A percentile compares a stretch with the other conserved stretches of the same genome.
Conservation (phyloP, 2,329 filamentous ascomycete genomes). For the Nakataea oryzae region DNA sequence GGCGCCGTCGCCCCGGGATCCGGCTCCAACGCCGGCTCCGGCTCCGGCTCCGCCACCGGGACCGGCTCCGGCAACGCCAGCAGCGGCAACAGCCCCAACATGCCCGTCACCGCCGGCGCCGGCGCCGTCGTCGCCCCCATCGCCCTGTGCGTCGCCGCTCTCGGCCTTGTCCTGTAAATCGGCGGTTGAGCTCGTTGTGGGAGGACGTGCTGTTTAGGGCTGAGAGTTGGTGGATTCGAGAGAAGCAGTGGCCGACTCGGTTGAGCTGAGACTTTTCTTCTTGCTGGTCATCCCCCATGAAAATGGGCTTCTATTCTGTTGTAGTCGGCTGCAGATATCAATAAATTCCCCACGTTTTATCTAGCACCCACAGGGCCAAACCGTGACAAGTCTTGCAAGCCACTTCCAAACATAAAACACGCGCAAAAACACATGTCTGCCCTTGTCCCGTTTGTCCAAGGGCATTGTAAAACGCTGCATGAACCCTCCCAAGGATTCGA, state of each 20-base stretch:
- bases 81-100: not conserved
- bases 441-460: too few relatives aligned
- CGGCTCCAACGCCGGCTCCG: not conserved
- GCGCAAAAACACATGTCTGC: too few relatives aligned
- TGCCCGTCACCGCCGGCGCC: constrained; percentile 1
- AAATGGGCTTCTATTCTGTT: not conserved
- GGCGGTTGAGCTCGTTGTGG: not conserved
- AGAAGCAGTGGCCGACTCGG: not conserved
- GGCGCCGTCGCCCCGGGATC: not conserved
- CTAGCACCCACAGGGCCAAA: not conserved
- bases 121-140: not conserved
- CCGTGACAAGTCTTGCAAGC: too few relatives aligned
- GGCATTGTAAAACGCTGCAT: not conserved
- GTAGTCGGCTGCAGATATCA: not conserved
- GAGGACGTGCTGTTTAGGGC: not conserved
- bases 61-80: not conserved
- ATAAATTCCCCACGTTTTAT: not conserved
- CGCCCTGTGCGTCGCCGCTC: not conserved
- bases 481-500: not conserved
- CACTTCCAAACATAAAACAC: too few relatives aligned
- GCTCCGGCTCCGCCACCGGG: not conserved
- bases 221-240: not conserved
- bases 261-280: not conserved
- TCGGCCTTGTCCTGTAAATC: not conserved
- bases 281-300: not conserved